Conservation (phyloP, 345 rosid species). For the Anacardium occidentale region DNA sequence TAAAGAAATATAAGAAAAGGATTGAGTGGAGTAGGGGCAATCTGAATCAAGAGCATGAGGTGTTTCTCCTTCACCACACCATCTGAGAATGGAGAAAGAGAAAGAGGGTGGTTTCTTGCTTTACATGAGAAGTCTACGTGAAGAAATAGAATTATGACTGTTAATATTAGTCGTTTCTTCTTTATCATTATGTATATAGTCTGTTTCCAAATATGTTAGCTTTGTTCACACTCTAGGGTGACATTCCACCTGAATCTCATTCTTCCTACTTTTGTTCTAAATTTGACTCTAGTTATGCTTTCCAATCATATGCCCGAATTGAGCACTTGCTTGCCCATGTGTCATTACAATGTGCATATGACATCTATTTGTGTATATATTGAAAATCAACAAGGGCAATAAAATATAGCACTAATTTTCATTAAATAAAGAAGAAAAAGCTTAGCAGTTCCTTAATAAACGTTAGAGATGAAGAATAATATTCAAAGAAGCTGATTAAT, state of each 20-base stretch:
- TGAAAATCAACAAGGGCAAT: no score
- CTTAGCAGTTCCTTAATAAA: no score
- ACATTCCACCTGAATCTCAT: slow-evolving; percentile 17
- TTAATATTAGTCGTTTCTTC: slow-evolving; percentile 15
- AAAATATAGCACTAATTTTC: no score
- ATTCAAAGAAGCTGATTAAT: no score
- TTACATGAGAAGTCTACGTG: slow-evolving; percentile 23
- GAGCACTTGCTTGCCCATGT: no score
- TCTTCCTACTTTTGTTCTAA: not conserved
- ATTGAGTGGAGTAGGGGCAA: slow-evolving; percentile 76
- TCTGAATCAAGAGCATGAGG: slow-evolving; percentile 25
- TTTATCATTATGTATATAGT: not conserved
- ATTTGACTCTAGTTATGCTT: not conserved
- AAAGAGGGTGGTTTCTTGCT: slow-evolving; percentile 15
- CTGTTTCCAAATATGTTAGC: not conserved
- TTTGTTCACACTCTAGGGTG: slow-evolving; percentile 20
- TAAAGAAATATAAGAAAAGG: slow-evolving; percentile 18
- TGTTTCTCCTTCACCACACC: slow-evolving; percentile 26
- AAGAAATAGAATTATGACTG: slow-evolving; percentile 23
- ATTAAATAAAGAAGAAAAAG: no score
- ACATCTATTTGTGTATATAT: no score
- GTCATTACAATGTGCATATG: no score
- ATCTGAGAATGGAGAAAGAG: slow-evolving; percentile 12
- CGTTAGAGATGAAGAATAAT: no score
- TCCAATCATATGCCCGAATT: no score